Percentiles rank a stretch among this genome's conserved stretches.
phyloP scores from a whole-genome alignment of 306 rosid species.

The Medicago arabica region DNA sequence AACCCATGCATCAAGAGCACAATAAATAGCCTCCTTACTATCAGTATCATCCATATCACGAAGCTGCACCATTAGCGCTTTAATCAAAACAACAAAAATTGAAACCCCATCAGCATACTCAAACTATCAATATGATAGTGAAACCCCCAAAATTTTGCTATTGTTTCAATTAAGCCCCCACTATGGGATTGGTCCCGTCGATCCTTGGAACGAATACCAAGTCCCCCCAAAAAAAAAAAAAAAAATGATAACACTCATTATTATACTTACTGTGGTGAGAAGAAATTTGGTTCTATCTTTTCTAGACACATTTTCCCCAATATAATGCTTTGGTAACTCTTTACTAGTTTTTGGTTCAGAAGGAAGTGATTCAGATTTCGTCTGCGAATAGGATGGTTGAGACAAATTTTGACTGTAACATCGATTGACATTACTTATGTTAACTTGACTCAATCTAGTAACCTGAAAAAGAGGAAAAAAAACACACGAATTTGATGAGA shows the following conservation, averaged over 20 bases:
- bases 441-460: slow-evolving; percentile 36
- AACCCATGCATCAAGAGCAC: slow-evolving; percentile 93
- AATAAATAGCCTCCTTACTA: slow-evolving; percentile 80
- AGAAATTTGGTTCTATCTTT: slow-evolving; percentile 50
- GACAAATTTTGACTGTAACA: slow-evolving; percentile 36
- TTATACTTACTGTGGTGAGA: slow-evolving; percentile 44
- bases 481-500: not conserved
- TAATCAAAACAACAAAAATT: slow-evolving; percentile 32
- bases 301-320: slow-evolving; percentile 52
- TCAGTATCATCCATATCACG: slow-evolving; percentile 69
- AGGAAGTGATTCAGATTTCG: not conserved
- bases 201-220: too few species aligned
- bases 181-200: too few species aligned
- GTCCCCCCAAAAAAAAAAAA: too few species aligned
- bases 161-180: too few species aligned
- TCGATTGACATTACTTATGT: not conserved
- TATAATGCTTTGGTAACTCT: slow-evolving; percentile 24
- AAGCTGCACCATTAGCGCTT: slow-evolving; percentile 60
- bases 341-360: not conserved
- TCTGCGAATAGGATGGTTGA: slow-evolving; percentile 19
- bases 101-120: not conserved
- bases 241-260: not conserved
- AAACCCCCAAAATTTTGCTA: too few species aligned
- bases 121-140: not conserved
- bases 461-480: slow-evolving; percentile 15